A percentile compares a stretch with the other conserved stretches of the same genome.
Conservation (phyloP, 768 basidiomycete species). For the Pisolithus sp. region DNA sequence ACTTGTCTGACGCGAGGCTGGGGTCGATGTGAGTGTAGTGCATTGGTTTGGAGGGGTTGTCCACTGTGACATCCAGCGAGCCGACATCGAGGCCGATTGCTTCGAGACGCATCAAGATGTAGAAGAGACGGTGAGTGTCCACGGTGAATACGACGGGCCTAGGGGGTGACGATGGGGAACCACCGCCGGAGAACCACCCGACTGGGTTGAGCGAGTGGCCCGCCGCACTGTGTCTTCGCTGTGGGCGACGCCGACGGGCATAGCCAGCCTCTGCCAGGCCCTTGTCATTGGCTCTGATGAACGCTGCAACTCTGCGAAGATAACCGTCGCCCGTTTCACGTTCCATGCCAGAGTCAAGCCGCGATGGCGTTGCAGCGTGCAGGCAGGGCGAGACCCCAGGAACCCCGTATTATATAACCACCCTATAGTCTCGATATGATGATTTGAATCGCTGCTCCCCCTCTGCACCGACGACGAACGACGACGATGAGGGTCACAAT, state of each 20-base stretch:
- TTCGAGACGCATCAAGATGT: slow-evolving; percentile 81
- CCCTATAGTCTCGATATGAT: no score
- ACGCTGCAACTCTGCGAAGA: slow-evolving; percentile 60
- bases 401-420: slow-evolving; percentile 13
- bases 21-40: slow-evolving; percentile 54
- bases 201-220: slow-evolving; percentile 53
- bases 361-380: slow-evolving; percentile 3
- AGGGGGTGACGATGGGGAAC: slow-evolving; percentile 27
- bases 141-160: slow-evolving; percentile 63
- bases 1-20: slow-evolving; percentile 48
- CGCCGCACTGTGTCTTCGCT: slow-evolving; percentile 22
- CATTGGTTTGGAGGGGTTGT: slow-evolving; percentile 70
- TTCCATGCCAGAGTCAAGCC: slow-evolving; percentile 31
- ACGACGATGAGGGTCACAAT: slow-evolving; percentile 80
- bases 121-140: slow-evolving; percentile 82
- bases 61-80: slow-evolving; percentile 70
- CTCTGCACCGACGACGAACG: neutral
- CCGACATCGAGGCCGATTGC: slow-evolving; percentile 73
- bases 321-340: slow-evolving; percentile 70
- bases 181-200: slow-evolving; percentile 44
- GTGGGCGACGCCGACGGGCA: slow-evolving; percentile 42
- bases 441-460: neutral
- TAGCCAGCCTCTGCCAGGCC: slow-evolving; percentile 63
- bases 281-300: slow-evolving; percentile 67
- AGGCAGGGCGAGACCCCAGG: slow-evolving; percentile 16